phyloP scores from a whole-genome alignment of 2,329 filamentous ascomycete genomes.

The Nothomitra cinnamomea region DNA sequence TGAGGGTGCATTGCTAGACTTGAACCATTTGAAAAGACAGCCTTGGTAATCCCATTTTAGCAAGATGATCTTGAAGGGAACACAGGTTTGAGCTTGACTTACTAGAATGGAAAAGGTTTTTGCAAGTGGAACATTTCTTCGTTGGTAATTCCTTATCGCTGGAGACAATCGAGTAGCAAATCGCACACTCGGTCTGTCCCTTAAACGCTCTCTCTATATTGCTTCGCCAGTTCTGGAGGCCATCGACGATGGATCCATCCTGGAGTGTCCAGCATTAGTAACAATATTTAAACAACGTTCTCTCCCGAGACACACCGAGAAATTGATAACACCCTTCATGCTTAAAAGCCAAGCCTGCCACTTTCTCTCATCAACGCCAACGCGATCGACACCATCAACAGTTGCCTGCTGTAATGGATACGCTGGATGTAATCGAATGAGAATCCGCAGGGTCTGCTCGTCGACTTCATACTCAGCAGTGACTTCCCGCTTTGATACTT shows the following conservation, averaged over 20 bases:
- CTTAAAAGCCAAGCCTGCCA: slow-evolving; percentile 85
- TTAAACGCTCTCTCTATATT: slow-evolving; percentile 81
- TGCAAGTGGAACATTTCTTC: slow-evolving; percentile 82
- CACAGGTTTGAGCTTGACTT: neutral
- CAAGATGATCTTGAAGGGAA: neutral
- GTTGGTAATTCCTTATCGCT: slow-evolving; percentile 78
- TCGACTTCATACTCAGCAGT: slow-evolving; percentile 76
- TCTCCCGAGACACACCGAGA: slow-evolving; percentile 39
- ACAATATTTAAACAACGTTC: too few relatives aligned
- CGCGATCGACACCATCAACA: slow-evolving; percentile 62
- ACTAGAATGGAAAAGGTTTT: slow-evolving; percentile 73
- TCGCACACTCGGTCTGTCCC: slow-evolving; percentile 87
- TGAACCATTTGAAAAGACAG: slow-evolving; percentile 95
- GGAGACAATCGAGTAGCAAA: slow-evolving; percentile 90
- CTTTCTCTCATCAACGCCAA: slow-evolving; percentile 77
- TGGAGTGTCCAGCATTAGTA: slow-evolving; percentile 14
- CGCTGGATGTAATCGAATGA: slow-evolving; percentile 60
- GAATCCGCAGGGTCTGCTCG: slow-evolving; percentile 66
- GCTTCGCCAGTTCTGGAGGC: slow-evolving; percentile 64
- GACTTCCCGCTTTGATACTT: slow-evolving; percentile 61
- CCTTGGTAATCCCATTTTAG: slow-evolving; percentile 13
- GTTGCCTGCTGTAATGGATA: slow-evolving; percentile 70
- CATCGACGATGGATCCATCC: slow-evolving; percentile 78
- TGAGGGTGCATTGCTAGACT: slow-evolving; percentile 75
- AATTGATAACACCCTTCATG: slow-evolving; percentile 83